Base-by-base conservation (phyloP, 352 stramenopile species). In the Phytophthora pini region DNA sequence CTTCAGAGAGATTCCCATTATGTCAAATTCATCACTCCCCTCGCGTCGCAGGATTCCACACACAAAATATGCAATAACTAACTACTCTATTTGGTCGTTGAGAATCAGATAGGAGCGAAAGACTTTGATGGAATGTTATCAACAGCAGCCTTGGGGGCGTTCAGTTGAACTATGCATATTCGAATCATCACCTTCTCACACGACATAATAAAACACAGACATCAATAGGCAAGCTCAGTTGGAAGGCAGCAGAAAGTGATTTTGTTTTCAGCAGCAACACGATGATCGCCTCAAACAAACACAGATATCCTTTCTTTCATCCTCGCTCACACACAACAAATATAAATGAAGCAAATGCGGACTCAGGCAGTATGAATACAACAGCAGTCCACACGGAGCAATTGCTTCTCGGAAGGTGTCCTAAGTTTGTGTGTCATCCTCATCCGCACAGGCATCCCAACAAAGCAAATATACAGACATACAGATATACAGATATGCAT, bases 81-180 rank as follows among this genome's bases (percentile, higher is more conserved):
- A 7, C 29, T 20, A 20, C 17, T 20, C 17, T 20, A 20, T 20
- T 40, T 60, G 32, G 17, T 61, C 15, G 60, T 76, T 78, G 70
- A 85, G 72, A 82, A 90, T 89, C 82, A 87, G 80, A 91, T 91
- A 91, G 79, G 80, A 91, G 80, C 82, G 82, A 91, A 91, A 91
- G 82, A 91, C 80, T 82, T 87, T 90, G 74, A 80, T 87, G 72
- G 74, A 76, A 68, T 55, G 65, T 73, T 74, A 68, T 90, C 82
- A 87, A 87, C 82, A 90, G 34, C 17, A 56, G 70, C 56, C 57
- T 76, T 81, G 72, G 76, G 57, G 32, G 66, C 69, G 50, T 81
- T 91, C 82, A 89, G 82, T 87, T 91, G 82, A 91, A 91, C 82
- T 91, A 91, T 91, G 82, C 79, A 87, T 76, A 66, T 74, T 58